phyloP scores from a whole-genome alignment of 139 green algal genomes.

The Asterochloris erici region DNA sequence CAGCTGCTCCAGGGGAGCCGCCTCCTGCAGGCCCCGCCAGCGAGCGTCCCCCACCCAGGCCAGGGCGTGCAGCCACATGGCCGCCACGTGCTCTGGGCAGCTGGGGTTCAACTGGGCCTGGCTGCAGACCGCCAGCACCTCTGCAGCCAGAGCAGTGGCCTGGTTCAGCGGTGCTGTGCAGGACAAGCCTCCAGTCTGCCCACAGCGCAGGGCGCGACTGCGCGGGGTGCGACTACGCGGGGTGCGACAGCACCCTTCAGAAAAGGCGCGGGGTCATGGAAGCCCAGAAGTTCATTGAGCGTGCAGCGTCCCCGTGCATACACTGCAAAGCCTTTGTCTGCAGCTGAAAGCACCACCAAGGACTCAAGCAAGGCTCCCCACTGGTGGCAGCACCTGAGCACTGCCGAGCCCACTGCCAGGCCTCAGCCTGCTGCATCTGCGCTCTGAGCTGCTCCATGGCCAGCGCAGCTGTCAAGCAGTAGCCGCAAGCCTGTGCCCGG shows the following conservation, averaged over 20 bases:
- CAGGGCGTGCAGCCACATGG: conserved; percentile 36
- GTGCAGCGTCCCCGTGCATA: too few relatives aligned
- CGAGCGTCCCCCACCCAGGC: conserved; percentile 38
- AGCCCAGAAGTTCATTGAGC: neutral
- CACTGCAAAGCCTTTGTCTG: too few relatives aligned
- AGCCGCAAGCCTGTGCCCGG: too few relatives aligned
- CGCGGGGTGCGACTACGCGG: neutral
- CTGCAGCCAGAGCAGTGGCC: neutral
- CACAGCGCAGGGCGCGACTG: neutral
- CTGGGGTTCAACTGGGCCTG: neutral
- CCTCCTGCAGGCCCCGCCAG: conserved; percentile 37
- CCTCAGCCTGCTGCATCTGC: too few relatives aligned
- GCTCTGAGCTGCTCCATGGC: too few relatives aligned
- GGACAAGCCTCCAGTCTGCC: neutral
- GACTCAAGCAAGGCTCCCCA: too few relatives aligned
- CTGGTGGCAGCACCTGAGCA: too few relatives aligned
- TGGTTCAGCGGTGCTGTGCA: neutral
- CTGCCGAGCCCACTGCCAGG: too few relatives aligned
- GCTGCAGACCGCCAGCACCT: conserved; percentile 5
- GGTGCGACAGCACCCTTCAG: neutral
- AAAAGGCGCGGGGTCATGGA: neutral
- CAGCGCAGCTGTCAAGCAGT: too few relatives aligned
- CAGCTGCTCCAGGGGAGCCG: conserved; percentile 3
- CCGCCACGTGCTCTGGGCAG: conserved; percentile 20
- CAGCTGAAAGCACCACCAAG: too few relatives aligned